Evolutionary conservation across 208 protist species (phyloP).

Genomic region (Trypanosomatidae sp.): DNA sequence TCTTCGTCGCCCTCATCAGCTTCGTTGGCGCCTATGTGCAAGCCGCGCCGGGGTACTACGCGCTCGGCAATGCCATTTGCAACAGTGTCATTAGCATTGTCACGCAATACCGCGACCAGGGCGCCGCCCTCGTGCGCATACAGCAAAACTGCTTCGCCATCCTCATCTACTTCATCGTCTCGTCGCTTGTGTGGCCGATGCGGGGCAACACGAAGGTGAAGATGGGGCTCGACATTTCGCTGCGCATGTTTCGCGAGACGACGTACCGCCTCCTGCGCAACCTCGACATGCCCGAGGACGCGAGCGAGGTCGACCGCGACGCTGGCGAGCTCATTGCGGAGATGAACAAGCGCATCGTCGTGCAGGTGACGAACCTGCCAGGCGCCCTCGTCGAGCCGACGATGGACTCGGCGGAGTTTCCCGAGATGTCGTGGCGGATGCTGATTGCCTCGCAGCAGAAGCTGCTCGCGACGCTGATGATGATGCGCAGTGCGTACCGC

Average conservation of each 20-base stretch:
- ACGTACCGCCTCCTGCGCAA: slow-evolving; percentile 56
- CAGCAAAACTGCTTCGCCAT: slow-evolving; percentile 85
- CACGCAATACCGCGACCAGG: slow-evolving; percentile 34
- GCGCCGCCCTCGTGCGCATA: slow-evolving; percentile 66
- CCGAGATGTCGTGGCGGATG: slow-evolving; percentile 38
- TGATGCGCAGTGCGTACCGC: slow-evolving; percentile 72
- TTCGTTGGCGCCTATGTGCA: slow-evolving; percentile 69
- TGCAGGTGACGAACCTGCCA: slow-evolving; percentile 25
- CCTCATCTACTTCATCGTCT: slow-evolving; percentile 75
- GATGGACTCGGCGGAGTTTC: slow-evolving; percentile 65
- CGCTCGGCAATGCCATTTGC: slow-evolving; percentile 56
- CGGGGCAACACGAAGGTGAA: slow-evolving; percentile 50
- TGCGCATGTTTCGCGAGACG: slow-evolving; percentile 60
- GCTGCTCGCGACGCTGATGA: slow-evolving; percentile 44
- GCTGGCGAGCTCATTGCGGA: slow-evolving; percentile 23
- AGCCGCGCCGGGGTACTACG: slow-evolving; percentile 32
- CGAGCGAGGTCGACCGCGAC: slow-evolving; percentile 30
- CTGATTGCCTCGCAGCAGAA: slow-evolving; percentile 42
- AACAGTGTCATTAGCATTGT: slow-evolving; percentile 78
- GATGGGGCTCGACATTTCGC: slow-evolving; percentile 45
- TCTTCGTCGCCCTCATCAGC: slow-evolving; percentile 33
- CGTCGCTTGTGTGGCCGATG: slow-evolving; percentile 71
- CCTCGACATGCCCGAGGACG: slow-evolving; percentile 71
- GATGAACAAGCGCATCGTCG: slow-evolving; percentile 40
- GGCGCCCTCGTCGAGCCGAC: slow-evolving; percentile 59